Percentiles rank a stretch among this genome's conserved stretches.
Conservation (phyloP, 2,329 filamentous ascomycete species). For the Colletotrichum sublineola region DNA sequence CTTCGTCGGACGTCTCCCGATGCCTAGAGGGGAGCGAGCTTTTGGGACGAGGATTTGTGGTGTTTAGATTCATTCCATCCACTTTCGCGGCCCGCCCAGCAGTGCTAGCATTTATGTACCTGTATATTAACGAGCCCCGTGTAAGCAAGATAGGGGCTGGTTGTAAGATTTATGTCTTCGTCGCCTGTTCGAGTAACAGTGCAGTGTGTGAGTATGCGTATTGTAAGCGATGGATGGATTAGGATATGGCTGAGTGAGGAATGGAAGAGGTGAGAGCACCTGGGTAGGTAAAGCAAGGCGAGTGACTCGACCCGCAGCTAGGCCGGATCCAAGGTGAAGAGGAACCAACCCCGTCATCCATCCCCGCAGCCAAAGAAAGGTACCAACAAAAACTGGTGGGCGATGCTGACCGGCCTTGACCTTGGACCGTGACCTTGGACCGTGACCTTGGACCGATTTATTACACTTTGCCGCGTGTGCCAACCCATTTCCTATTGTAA, state of each 20-base stretch:
- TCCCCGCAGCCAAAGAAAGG: neutral
- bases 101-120: neutral
- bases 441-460: constrained; percentile 3
- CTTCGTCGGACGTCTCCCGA: constrained; percentile 15
- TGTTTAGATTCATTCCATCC: neutral
- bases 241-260: no score
- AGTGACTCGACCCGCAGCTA: neutral
- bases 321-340: neutral
- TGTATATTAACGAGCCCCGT: no score
- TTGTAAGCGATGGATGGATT: neutral
- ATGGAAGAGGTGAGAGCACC: neutral
- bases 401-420: constrained; percentile 24
- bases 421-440: constrained; percentile 24
- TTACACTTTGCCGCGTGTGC: neutral
- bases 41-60: constrained; percentile 16
- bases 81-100: constrained; percentile 2
- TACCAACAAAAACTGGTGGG: constrained; percentile 11
- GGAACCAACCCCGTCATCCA: constrained; percentile 3
- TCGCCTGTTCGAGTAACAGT: neutral
- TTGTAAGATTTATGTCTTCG: neutral
- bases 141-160: neutral
- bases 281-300: no score
- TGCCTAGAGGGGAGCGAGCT: neutral
- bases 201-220: neutral
- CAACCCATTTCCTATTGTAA: constrained; percentile 35